phyloP scores from a whole-genome alignment of 2,329 filamentous ascomycete species.

The Penicillium rolfsii region DNA sequence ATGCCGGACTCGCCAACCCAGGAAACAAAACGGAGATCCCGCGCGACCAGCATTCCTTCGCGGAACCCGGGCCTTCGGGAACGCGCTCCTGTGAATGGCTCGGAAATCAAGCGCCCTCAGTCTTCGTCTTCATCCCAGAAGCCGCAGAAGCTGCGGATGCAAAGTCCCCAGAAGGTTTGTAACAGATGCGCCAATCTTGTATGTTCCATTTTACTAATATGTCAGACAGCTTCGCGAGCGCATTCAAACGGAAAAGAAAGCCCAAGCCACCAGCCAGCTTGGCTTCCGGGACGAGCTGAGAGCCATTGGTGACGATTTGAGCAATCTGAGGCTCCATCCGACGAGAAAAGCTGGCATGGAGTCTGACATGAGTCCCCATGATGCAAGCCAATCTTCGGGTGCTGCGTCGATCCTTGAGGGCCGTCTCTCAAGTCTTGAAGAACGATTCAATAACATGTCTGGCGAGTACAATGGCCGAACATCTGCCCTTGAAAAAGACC shows the following conservation, averaged over 20 bases:
- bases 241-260: conserved; percentile 77
- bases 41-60: conserved; percentile 56
- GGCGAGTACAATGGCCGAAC: conserved; percentile 65
- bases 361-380: conserved; percentile 35
- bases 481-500: conserved; percentile 67
- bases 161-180: conserved; percentile 62
- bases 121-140: conserved; percentile 70
- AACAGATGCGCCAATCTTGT: neutral
- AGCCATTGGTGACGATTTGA: conserved; percentile 80
- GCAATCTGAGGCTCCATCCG: conserved; percentile 45
- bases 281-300: conserved; percentile 74
- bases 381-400: conserved; percentile 21
- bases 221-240: conserved; percentile 69
- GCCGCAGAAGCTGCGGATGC: conserved; percentile 69
- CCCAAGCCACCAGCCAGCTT: conserved; percentile 70
- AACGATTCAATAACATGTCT: conserved; percentile 63
- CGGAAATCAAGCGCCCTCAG: conserved; percentile 37
- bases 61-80: conserved; percentile 41
- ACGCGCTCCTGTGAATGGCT: conserved; percentile 35
- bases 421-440: conserved; percentile 69
- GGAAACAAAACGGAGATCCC: conserved; percentile 50
- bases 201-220: conserved; percentile 9
- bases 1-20: conserved; percentile 39
- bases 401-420: conserved; percentile 39
- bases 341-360: conserved; percentile 40